Evolutionary conservation across 169 alveolate genomes (phyloP), one percentile per base, ranked within the genome.

Genomic region (Plasmodium blacklocki): DNA sequence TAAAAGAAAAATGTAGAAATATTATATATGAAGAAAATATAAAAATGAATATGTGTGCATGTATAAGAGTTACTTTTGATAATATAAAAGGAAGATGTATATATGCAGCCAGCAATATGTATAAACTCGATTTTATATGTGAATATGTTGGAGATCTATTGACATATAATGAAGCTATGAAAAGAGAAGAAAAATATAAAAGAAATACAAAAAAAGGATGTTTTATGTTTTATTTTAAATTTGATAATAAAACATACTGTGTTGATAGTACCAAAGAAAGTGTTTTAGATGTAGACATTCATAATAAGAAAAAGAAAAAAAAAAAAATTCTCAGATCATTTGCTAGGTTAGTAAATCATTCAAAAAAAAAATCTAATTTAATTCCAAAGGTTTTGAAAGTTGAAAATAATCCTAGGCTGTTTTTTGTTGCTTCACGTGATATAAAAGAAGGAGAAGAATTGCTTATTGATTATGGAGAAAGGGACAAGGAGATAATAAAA

Each of bases 201-300:
- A 60, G 76, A 58, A 64, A 58, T 58, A 76, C 39, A 21, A 50
- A 78, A 15, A 67, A 32, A 71, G 95, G 97, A 71, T 96, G 97
- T 21, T 96, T 88, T 68, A 96, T 96, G 94, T 96, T 95, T 73
- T 96, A 95, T 70, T 96, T 96, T 94, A 95, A 95, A 32, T 74
- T 88, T 66, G 93, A 96, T 18, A 93, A 88, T 52, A 91, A 88
- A 74, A 91, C 92, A 62, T 95, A 96, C 75, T 90, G 97, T 66
- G 94, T 96, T 62, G 98, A 96, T 73, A 96, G 98, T n/a, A 96
- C 98, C 15, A 97, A 95, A 50, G 98, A 96, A 89, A 86, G 78
- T 62, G 80, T 88, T 8, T 91, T 91, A 29, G 95, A 93, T 26
- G 97, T 97, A 4, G 47, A 39, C 5, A 97, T 97, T 9, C 39